Base-by-base conservation (phyloP, 2,329 filamentous ascomycete species). In the Alternaria gansuensis region DNA sequence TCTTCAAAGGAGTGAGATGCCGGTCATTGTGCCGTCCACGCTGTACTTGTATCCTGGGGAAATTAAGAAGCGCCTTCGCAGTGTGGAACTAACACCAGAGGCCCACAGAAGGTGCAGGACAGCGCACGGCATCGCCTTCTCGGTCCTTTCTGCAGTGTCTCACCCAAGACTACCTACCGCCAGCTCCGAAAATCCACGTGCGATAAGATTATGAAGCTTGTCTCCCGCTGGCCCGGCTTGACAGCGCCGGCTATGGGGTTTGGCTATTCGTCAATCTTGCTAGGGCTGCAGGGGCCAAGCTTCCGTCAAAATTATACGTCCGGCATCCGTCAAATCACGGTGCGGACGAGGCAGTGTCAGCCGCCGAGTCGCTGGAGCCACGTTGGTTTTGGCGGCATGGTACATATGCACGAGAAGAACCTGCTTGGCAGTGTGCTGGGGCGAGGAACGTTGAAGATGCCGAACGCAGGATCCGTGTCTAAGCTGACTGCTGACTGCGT, bases 281-380 rank as follows among this genome's bases (percentile, higher is more conserved):
- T 57, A 57, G 44, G 60, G 60, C 57, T 54, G 34, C 21, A 46
- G 28, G 28, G 43, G 45, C 65, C 51, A 65, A 65, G 65, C 40
- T 49, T 46, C 53, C 57, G 65, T 67, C 63, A 63, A 67, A 67
- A 67, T 67, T 59, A 63, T 43, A 43, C 34, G 17, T 54, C 49
- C 37, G 52, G 45, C 33, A 49, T 34, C 36, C 40, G 56, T 58
- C 63, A 51, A 64, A 62, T 62, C 54, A 58, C 53, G 41, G 31
- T 48, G 36, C 50, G 44, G 46, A 57, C 36, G 33, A 41, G 29
- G 51, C 56, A 56, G 51, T 23, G 17, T 62, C 49, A 51, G 51
- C 49, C 48, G 50, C 31, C 60, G 39, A 57, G 45, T 46, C 29
- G 54, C 24, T 62, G 65, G 65, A 59, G 65, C 65, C 60, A 65